These are phyloP conservation scores for Rhizopogon salebrosus DNA, from an alignment of 768 basidiomycete species.

Conservation along the genomic window DNA sequence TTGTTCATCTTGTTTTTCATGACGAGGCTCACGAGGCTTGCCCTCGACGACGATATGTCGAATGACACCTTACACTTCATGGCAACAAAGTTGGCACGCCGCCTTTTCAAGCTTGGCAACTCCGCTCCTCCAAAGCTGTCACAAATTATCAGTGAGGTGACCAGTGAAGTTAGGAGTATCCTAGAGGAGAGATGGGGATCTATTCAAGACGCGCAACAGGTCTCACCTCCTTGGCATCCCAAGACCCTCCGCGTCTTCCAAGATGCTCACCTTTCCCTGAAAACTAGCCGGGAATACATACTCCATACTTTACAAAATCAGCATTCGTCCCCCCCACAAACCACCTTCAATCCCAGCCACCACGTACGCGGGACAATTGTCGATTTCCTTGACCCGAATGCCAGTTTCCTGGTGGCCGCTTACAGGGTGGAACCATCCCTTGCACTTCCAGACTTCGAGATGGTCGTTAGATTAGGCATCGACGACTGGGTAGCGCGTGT, in stretches of 20 bases:
- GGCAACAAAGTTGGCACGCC: constrained; percentile 31
- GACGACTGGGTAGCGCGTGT: constrained; percentile 29
- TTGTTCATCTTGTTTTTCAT: constrained; percentile 29
- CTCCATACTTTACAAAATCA: constrained; percentile 8
- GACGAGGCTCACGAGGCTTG: constrained; percentile 10
- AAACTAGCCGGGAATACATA: constrained; percentile 25
- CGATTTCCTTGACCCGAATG: constrained; percentile 12
- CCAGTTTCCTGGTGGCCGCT: constrained; percentile 7
- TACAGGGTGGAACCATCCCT: constrained; percentile 10
- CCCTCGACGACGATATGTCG: background rate
- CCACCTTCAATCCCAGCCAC: constrained; percentile 2
- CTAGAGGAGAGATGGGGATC: constrained; percentile 32
- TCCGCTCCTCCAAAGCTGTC: constrained; percentile 14
- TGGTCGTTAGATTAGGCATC: constrained; percentile 23
- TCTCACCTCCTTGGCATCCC: constrained; percentile 26
- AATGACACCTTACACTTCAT: constrained; percentile 34
- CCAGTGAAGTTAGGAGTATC: constrained; percentile 7
- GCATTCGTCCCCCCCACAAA: no score
- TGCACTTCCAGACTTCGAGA: constrained; percentile 34
- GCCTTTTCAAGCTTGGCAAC: constrained; percentile 32
- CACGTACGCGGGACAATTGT: constrained; percentile 9
- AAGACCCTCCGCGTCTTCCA: constrained; percentile 17
- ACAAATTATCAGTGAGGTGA: constrained; percentile 1
- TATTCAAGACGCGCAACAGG: constrained; percentile 22
- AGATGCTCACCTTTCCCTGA: constrained; percentile 32